Conservation (phyloP, 257 asterid species). For the Mentha longifolia region DNA sequence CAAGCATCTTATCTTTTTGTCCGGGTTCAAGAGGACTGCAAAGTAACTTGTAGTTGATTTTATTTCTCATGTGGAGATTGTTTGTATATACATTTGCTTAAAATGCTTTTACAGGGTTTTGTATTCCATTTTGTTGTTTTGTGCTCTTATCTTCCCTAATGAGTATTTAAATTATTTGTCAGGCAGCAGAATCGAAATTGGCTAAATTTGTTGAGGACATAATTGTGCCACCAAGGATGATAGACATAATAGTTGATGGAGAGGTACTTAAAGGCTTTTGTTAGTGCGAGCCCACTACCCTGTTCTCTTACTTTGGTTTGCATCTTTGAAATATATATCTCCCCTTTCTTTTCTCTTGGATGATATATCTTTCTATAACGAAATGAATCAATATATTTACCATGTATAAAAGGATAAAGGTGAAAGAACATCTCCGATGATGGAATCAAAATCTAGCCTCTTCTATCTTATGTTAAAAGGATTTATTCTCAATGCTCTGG, state of each 20-base stretch:
- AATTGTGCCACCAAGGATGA: slow-evolving; percentile 96
- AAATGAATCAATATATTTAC: slow-evolving; percentile 6
- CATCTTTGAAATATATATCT: background rate
- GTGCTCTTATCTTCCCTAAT: slow-evolving; percentile 26
- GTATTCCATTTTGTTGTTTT: slow-evolving; percentile 28
- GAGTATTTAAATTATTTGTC: slow-evolving; percentile 39
- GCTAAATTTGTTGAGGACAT: slow-evolving; percentile 97
- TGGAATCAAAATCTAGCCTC: slow-evolving; percentile 20
- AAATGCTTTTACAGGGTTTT: slow-evolving; percentile 27
- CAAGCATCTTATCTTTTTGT: slow-evolving; percentile 10
- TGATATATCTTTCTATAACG: slow-evolving; percentile 3
- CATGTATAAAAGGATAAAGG: slow-evolving; percentile 15
- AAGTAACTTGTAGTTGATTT: slow-evolving; percentile 9
- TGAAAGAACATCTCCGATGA: background rate
- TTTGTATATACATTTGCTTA: slow-evolving; percentile 21
- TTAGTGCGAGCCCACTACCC: slow-evolving; percentile 18
- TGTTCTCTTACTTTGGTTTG: slow-evolving; percentile 11
- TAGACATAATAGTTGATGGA: slow-evolving; percentile 90
- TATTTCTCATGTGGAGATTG: slow-evolving; percentile 25
- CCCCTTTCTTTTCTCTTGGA: background rate
- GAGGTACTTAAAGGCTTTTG: slow-evolving; percentile 65
- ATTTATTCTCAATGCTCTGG: slow-evolving; percentile 22
- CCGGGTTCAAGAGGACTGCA: slow-evolving; percentile 16
- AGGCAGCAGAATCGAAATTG: slow-evolving; percentile 95
- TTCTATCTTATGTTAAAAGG: slow-evolving; percentile 14